A percentile compares a stretch with the other conserved stretches of the same genome.
These are phyloP conservation scores for Penicillium sclerotiorum DNA, from an alignment of 2,329 filamentous ascomycete species.

Conservation along the genomic window DNA sequence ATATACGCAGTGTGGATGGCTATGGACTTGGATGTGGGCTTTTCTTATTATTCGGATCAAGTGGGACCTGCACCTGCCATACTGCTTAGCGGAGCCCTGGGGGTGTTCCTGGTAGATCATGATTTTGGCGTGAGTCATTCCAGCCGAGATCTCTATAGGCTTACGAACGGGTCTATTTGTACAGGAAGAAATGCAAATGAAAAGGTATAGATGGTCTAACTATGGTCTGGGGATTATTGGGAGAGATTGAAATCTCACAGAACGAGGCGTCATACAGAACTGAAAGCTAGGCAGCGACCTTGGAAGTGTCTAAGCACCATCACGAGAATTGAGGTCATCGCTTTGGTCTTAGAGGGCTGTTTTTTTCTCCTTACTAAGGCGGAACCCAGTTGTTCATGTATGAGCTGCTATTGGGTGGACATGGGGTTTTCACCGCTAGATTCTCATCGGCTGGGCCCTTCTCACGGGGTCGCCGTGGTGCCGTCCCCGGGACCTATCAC, in stretches of 20 bases:
- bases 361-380: slow-evolving; percentile 6
- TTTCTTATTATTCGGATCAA: neutral
- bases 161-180: neutral
- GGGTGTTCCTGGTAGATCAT: neutral
- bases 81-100: neutral
- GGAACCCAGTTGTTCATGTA: neutral
- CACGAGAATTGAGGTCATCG: slow-evolving; percentile 1
- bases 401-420: slow-evolving; percentile 18
- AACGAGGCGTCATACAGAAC: neutral
- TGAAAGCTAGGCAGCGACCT: neutral
- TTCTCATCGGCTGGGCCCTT: neutral
- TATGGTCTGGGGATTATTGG: neutral
- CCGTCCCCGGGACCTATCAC: slow-evolving; percentile 18
- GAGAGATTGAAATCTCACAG: slow-evolving; percentile 1
- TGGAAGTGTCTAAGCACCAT: neutral
- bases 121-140: neutral
- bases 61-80: neutral
- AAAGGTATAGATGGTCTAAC: neutral
- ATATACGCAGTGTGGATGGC: neutral
- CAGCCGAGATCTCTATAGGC: neutral
- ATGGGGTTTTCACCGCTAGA: slow-evolving; percentile 25
- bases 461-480: slow-evolving; percentile 15
- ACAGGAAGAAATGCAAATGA: no score
- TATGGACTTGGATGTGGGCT: neutral
- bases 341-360: no score